phyloP scores from a whole-genome alignment of 192 early-diverging fungal species.

The Paraglomus brasilianum region DNA sequence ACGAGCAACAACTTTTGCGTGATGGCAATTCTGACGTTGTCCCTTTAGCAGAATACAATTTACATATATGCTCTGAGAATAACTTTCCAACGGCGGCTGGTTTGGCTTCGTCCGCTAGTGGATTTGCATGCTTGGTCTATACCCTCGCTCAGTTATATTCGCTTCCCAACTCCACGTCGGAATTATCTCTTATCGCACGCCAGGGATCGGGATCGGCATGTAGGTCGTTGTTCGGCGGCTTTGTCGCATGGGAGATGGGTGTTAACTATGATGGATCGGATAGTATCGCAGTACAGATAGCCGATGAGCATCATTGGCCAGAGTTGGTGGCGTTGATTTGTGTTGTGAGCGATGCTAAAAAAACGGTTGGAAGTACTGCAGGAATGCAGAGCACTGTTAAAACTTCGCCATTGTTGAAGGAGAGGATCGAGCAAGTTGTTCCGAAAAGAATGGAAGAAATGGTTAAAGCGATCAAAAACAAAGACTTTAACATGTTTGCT shows the following conservation, averaged over 20 bases:
- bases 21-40: slow-evolving; percentile 38
- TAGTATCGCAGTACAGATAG: slow-evolving; percentile 91
- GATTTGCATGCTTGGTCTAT: slow-evolving; percentile 91
- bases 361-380: slow-evolving; percentile 85
- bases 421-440: slow-evolving; percentile 84
- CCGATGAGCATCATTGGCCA: slow-evolving; percentile 89
- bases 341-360: slow-evolving; percentile 90
- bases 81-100: slow-evolving; percentile 99
- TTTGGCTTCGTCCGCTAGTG: slow-evolving; percentile 94
- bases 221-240: slow-evolving; percentile 96
- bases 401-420: slow-evolving; percentile 81
- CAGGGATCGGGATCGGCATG: slow-evolving; percentile 97
- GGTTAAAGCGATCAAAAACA: slow-evolving; percentile 74
- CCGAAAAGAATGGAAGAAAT: slow-evolving; percentile 88
- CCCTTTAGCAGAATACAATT: slow-evolving; percentile 59
- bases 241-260: slow-evolving; percentile 98
- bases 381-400: slow-evolving; percentile 98
- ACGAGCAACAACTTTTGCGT: slow-evolving; percentile 51
- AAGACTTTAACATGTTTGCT: slow-evolving; percentile 91
- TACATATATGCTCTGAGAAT: slow-evolving; percentile 96
- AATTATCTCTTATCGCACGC: slow-evolving; percentile 88
- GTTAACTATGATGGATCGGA: slow-evolving; percentile 73
- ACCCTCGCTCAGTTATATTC: slow-evolving; percentile 75
- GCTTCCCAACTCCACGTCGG: slow-evolving; percentile 65
- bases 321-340: slow-evolving; percentile 94